Evolutionary conservation across 2,329 filamentous ascomycete genomes (phyloP).

Genomic region (Lithohypha guttulata): DNA sequence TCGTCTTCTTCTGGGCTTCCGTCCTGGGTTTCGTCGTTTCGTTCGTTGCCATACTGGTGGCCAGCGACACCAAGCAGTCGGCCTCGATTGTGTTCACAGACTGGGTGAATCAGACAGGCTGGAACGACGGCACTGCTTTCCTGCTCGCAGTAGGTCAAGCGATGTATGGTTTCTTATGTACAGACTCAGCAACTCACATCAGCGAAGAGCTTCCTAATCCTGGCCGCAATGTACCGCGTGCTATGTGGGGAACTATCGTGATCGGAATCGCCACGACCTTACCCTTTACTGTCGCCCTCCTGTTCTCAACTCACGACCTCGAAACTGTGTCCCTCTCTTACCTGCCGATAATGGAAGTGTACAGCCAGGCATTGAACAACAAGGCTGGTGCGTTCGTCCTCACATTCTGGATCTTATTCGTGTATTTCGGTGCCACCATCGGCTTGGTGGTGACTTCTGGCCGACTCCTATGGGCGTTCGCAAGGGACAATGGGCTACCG

Average conservation of each 20-base stretch:
- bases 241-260: conserved; percentile 26
- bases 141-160: conserved; percentile 31
- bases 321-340: conserved; percentile 9
- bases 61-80: conserved; percentile 12
- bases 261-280: conserved; percentile 27
- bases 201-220: conserved; percentile 29
- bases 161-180: conserved; percentile 28
- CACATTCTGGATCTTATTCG: conserved; percentile 21
- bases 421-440: conserved; percentile 18
- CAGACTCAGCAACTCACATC: conserved; percentile 28
- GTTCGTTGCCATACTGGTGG: conserved; percentile 24
- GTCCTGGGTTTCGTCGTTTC: conserved; percentile 26
- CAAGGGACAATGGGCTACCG: conserved; percentile 40
- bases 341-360: conserved; percentile 18
- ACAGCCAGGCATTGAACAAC: conserved; percentile 17
- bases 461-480: conserved; percentile 43
- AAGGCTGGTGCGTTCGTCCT: conserved; percentile 14
- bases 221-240: conserved; percentile 25
- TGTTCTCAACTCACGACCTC: conserved; percentile 19
- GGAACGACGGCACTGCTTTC: conserved; percentile 26
- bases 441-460: conserved; percentile 24
- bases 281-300: conserved; percentile 13
- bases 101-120: conserved; percentile 20
- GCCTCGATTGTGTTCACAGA: conserved; percentile 16
- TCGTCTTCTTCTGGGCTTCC: conserved; percentile 10